A percentile compares a stretch with the other conserved stretches of the same genome.
phyloP scores from a whole-genome alignment of 169 alveolate species.

The Cryptosporidium tyzzeri region DNA sequence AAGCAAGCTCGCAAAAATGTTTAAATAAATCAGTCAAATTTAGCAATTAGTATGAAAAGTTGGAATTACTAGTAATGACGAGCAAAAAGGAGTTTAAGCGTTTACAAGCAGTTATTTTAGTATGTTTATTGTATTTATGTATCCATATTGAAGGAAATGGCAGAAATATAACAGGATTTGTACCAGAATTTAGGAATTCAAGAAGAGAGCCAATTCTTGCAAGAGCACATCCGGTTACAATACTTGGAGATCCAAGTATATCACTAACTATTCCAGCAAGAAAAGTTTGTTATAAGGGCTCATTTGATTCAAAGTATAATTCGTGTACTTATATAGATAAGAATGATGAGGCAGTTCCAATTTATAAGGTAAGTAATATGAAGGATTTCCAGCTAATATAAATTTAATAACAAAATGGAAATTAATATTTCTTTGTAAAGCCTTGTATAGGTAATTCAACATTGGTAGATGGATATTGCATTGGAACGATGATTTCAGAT shows the following conservation, averaged over 20 bases:
- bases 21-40: background rate
- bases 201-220: conserved; percentile 26
- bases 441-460: conserved; percentile 74
- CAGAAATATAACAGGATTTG: background rate
- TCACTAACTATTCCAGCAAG: conserved; percentile 62
- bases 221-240: conserved; percentile 58
- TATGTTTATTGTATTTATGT: background rate
- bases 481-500: conserved; percentile 74
- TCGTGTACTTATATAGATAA: conserved; percentile 63
- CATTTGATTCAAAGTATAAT: conserved; percentile 57
- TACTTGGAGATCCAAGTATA: conserved; percentile 55
- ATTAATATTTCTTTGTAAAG: background rate
- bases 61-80: background rate
- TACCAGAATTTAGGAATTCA: background rate
- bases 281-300: conserved; percentile 68
- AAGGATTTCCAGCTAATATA: conserved; percentile 3
- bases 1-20: background rate
- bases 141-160: background rate
- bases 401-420: background rate
- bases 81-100: background rate
- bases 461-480: conserved; percentile 64
- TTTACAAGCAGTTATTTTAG: background rate
- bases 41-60: background rate
- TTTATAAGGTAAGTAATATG: conserved; percentile 38
- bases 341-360: conserved; percentile 71